Evolutionary conservation across 2,329 filamentous ascomycete genomes (phyloP), one percentile per base, ranked within the genome.

Genomic region (Aureobasidium namibiae): DNA sequence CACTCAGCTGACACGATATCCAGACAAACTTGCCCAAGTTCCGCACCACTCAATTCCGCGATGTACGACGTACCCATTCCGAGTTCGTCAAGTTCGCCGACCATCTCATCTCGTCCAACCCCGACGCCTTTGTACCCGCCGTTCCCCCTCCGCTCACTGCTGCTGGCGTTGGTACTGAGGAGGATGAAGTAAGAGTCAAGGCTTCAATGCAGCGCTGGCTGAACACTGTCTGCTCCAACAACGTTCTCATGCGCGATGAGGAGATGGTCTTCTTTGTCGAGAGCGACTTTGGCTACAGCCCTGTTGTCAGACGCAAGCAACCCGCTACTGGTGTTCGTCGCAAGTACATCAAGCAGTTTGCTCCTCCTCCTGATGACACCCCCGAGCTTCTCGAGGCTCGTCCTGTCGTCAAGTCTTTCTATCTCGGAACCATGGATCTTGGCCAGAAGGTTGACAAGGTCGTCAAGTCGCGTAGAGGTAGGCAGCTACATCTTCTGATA

Each of bases 191-290:
- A 23, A 84, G 94, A 14, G 89, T 97, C 63, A 97, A 97, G 75
- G 84, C 85, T 1, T 82, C 90, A 9, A 83, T 99, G 77, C 94
- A 99, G 75, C 82, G 91, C 70, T 99, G 94, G 94, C 81, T 99
- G 67, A 96, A 95, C 73, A 89, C 89, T 61, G 88, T 99, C 21
- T 95, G 94, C 75, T 84, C 83, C 68, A 97, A 94, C 66, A 92
- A 97, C 36, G 86, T 95, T 1, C 82, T 99, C 8, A 95, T 96
- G 79, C 85, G 88, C 63, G 94, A 99, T 70, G 92, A 97, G 63
- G 94, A 99, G 75, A 92, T 97, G 85, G 85, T 96, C 5, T 86
- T 97, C 61, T 99, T 99, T 68, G 91, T 99, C n/a, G 94, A 99
- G 75, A 96, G 90, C 70, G 94, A 99, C 72, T 97, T 96, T 72